phyloP scores from a whole-genome alignment of 1,284 basidiomycete genomes.

The Heliocybe sulcata region DNA sequence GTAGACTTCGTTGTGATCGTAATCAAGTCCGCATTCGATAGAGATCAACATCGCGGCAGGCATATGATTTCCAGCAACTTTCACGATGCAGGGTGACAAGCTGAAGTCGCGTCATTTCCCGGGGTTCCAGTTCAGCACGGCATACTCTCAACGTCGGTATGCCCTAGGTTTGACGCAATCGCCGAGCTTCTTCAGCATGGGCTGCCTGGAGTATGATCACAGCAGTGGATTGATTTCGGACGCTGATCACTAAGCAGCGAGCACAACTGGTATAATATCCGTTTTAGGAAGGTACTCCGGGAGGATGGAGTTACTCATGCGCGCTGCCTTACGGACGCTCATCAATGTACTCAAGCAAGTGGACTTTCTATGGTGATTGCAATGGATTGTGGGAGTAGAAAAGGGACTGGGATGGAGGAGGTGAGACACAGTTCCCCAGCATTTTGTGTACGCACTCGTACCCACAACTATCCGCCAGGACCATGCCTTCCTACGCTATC shows the following conservation, averaged over 20 bases:
- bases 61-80: too few species aligned
- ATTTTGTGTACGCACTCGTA: not conserved
- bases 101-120: too few species aligned
- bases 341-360: not conserved
- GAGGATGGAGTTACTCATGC: not conserved
- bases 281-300: not conserved
- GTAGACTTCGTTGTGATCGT: too few species aligned
- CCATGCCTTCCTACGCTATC: constrained; percentile 20
- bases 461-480: not conserved
- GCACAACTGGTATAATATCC: not conserved
- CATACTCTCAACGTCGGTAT: too few species aligned
- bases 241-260: not conserved
- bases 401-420: not conserved
- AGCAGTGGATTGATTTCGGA: too few species aligned
- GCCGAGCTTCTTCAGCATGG: too few species aligned
- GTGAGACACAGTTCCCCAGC: not conserved
- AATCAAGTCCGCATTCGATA: too few species aligned
- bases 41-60: too few species aligned
- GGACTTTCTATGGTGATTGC: not conserved
- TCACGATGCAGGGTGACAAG: too few species aligned
- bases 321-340: not conserved
- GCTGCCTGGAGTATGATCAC: too few species aligned
- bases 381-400: not conserved
- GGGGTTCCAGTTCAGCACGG: too few species aligned
- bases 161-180: too few species aligned